A percentile compares a stretch with the other conserved stretches of the same genome.
These are phyloP conservation scores for Tilletia indica DNA, from an alignment of 1,284 basidiomycete genomes.

Conservation along the genomic window DNA sequence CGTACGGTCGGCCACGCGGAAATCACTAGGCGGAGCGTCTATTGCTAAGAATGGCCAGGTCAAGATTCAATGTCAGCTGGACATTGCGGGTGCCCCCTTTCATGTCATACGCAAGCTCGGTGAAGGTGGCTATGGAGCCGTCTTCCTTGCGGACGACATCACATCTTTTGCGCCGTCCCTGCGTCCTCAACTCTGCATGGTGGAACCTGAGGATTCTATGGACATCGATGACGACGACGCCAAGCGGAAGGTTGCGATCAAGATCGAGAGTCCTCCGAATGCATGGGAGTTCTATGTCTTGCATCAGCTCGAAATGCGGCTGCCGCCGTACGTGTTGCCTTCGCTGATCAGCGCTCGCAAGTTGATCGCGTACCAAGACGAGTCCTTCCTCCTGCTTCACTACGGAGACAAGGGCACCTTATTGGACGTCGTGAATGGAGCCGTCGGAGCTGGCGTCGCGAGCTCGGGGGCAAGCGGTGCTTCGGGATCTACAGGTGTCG, in stretches of 20 bases:
- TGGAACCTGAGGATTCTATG: slow-evolving; percentile 61
- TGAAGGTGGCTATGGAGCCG: slow-evolving; percentile 92
- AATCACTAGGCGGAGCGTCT: slow-evolving; percentile 37
- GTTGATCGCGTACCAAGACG: slow-evolving; percentile 63
- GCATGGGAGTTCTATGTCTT: slow-evolving; percentile 92
- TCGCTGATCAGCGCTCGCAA: slow-evolving; percentile 46
- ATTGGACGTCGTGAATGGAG: slow-evolving; percentile 83
- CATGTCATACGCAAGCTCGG: slow-evolving; percentile 82
- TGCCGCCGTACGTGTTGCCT: slow-evolving; percentile 20
- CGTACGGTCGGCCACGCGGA: slow-evolving; percentile 56
- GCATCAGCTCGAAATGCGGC: slow-evolving; percentile 68
- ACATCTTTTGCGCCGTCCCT: slow-evolving; percentile 32
- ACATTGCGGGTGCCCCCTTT: slow-evolving; percentile 63
- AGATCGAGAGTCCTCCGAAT: slow-evolving; percentile 83
- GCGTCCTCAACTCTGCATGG: slow-evolving; percentile 20
- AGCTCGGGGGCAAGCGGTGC: slow-evolving; percentile 63
- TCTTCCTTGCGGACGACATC: slow-evolving; percentile 70
- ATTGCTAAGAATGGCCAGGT: slow-evolving; percentile 24
- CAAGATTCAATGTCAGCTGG: slow-evolving; percentile 33
- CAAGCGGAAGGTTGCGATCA: slow-evolving; percentile 74
- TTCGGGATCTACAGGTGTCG: slow-evolving; percentile 61
- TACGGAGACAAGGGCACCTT: slow-evolving; percentile 87
- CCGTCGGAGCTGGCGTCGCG: slow-evolving; percentile 58
- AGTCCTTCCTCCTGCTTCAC: slow-evolving; percentile 85
- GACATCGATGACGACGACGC: slow-evolving; percentile 64